Evolutionary conservation across 768 basidiomycete genomes (phyloP), one percentile per base, ranked within the genome.

Genomic region (Boletus patriciae): DNA sequence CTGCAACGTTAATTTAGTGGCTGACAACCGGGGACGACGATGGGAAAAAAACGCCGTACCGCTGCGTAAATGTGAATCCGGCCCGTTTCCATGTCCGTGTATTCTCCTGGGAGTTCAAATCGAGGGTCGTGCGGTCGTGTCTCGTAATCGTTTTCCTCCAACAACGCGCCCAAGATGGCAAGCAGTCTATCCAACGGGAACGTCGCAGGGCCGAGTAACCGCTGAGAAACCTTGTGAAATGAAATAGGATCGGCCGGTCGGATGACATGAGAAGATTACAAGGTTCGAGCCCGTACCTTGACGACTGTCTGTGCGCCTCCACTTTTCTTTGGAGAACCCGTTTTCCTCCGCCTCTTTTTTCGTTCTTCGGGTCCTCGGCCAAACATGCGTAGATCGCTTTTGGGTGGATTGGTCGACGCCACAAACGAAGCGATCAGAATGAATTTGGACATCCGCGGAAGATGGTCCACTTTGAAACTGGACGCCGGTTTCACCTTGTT

Each of bases 361-460:
- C 82, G 83, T 67, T 89, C 89, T 51, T 87, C 86, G 27, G 82
- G 56, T 1, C 84, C 87, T 15, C 93, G 70, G 5, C 89, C 88
- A 71, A 97, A 92, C 82, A 96, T 86, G 37, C 90, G 77, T 60
- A 92, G 36, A 70, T 95, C 94, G 10, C 84, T 86, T 65, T 85
- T 87, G 0, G 85, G 71, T 3, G 94, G 93, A 65, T 96, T 97
- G 41, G 87, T 88, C 41, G 91, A 92, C 6, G 92, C 91, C 40
- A 94, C 72, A 66, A 86, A 96, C 1, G 86, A 82, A 0, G 90
- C 88, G 4, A 94, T 70, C 6, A 94, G 73, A 23, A 94, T 77
- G 63, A 84, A 93, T 64, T 88, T 88, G 21, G 85, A 84, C 78
- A 90, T 82, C 5, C 81, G 79, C 2, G 87, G 85, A 36, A 88